A percentile compares a stretch with the other conserved stretches of the same genome.
Conservation (phyloP, 768 basidiomycete genomes). For the Hydnomerulius pinastri region DNA sequence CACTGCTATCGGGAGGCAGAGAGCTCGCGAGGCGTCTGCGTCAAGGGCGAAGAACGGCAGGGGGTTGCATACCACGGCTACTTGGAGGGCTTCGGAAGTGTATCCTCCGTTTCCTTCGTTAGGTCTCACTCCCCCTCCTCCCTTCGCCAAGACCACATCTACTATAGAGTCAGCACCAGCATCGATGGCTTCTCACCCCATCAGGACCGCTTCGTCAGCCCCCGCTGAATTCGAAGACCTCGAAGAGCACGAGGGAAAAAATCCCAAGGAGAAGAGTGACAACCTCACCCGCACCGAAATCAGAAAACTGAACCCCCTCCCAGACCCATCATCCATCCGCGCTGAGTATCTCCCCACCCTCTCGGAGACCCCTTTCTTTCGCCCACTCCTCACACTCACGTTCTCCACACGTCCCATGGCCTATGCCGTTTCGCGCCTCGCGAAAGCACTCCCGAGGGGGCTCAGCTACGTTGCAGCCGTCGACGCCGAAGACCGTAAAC, state of each 20-base stretch:
- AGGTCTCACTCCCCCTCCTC: neutral
- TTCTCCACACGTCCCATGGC: constrained; percentile 46
- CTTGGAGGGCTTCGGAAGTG: constrained; percentile 2
- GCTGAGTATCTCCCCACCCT: constrained; percentile 32
- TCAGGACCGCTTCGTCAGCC: neutral
- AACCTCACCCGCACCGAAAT: neutral
- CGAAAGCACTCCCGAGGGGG: constrained; percentile 34
- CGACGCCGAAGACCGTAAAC: constrained; percentile 35
- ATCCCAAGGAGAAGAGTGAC: neutral
- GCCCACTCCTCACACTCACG: constrained; percentile 42
- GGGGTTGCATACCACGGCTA: constrained; percentile 22
- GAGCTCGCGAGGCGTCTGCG: constrained; percentile 12
- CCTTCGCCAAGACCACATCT: neutral
- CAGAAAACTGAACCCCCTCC: neutral
- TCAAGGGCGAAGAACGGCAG: constrained; percentile 11
- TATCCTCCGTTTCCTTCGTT: neutral
- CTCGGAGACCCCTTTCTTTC: constrained; percentile 36
- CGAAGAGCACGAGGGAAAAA: constrained; percentile 7
- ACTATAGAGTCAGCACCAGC: no score
- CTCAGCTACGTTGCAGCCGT: constrained; percentile 38
- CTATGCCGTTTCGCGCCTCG: constrained; percentile 34
- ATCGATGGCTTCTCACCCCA: neutral
- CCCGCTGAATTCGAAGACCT: neutral
- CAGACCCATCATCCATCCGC: constrained; percentile 18
- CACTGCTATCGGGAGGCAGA: constrained; percentile 10